These are phyloP conservation scores for Picochlorum sp. DNA, from an alignment of 139 green algal species.

Conservation along the genomic window DNA sequence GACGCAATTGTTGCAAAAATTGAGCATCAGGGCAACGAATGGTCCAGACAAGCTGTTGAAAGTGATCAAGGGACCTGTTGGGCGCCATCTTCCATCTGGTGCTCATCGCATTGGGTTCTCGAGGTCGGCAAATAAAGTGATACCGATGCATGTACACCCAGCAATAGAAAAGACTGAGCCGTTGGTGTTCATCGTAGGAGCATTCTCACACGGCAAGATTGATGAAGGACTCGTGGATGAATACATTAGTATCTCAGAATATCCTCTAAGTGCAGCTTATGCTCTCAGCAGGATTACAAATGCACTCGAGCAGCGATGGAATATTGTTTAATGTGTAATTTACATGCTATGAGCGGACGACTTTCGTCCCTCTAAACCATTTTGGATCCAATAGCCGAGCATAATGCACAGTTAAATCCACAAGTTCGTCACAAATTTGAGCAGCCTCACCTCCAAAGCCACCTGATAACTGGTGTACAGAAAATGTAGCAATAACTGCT, in stretches of 20 bases:
- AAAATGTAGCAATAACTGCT: slow-evolving; percentile 28
- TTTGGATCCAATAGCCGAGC: slow-evolving; percentile 33
- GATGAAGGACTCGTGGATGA: slow-evolving; percentile 76
- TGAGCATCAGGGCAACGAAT: slow-evolving; percentile 90
- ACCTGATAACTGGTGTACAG: slow-evolving; percentile 42
- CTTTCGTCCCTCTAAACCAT: slow-evolving; percentile 32
- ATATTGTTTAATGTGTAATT: slow-evolving; percentile 52
- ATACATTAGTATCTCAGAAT: slow-evolving; percentile 81
- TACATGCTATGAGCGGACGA: slow-evolving; percentile 4
- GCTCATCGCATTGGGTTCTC: slow-evolving; percentile 74
- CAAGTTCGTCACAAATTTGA: slow-evolving; percentile 23
- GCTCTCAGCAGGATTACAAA: slow-evolving; percentile 77
- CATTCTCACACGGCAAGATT: slow-evolving; percentile 87
- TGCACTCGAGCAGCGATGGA: slow-evolving; percentile 80
- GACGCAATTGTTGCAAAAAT: slow-evolving; percentile 96
- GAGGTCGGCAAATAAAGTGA: slow-evolving; percentile 46
- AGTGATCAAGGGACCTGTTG: slow-evolving; percentile 85
- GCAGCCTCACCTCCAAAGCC: slow-evolving; percentile 26
- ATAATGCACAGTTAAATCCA: slow-evolving; percentile 33
- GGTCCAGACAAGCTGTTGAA: slow-evolving; percentile 91
- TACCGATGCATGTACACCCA: slow-evolving; percentile 34
- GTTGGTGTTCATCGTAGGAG: slow-evolving; percentile 84
- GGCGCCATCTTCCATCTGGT: slow-evolving; percentile 65
- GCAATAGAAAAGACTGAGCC: slow-evolving; percentile 18
- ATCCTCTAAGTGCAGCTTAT: slow-evolving; percentile 83